Percentiles rank a stretch among this genome's conserved stretches.
phyloP scores from a whole-genome alignment of 129 eudicot species.

The Apium graveolens region DNA sequence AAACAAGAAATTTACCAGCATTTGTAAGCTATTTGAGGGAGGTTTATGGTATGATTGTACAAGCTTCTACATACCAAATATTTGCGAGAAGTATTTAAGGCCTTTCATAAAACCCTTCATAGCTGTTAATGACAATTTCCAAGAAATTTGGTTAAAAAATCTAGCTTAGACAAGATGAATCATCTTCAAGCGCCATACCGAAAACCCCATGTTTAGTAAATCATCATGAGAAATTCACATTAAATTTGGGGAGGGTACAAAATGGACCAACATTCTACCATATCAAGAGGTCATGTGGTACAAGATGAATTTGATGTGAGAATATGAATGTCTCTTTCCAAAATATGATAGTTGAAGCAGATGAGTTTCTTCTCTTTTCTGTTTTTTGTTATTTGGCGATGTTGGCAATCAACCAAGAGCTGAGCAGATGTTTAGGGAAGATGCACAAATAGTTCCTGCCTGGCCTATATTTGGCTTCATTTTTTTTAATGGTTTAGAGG shows the following conservation, averaged over 20 bases:
- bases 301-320: not conserved
- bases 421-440: slow-evolving; percentile 15
- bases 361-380: not conserved
- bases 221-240: not conserved
- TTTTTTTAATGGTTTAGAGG: not conserved
- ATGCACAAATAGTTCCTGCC: not conserved
- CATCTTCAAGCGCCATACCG: not conserved
- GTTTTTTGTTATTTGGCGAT: slow-evolving; percentile 4
- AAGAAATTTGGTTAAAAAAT: not conserved
- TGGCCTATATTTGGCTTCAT: slow-evolving; percentile 17
- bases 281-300: not conserved
- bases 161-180: not conserved
- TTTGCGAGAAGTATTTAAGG: slow-evolving; percentile 44
- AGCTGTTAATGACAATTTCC: slow-evolving; percentile 5
- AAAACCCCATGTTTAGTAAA: not conserved
- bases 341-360: not conserved
- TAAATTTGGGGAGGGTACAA: not conserved
- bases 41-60: not conserved
- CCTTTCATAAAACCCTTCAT: slow-evolving; percentile 59
- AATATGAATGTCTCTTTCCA: not conserved
- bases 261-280: not conserved
- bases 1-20: too few species aligned
- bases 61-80: slow-evolving; percentile 36
- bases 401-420: slow-evolving; percentile 9
- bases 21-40: too few species aligned